Conservation (phyloP, 768 basidiomycete species). For the Sarcomyxa edulis region DNA sequence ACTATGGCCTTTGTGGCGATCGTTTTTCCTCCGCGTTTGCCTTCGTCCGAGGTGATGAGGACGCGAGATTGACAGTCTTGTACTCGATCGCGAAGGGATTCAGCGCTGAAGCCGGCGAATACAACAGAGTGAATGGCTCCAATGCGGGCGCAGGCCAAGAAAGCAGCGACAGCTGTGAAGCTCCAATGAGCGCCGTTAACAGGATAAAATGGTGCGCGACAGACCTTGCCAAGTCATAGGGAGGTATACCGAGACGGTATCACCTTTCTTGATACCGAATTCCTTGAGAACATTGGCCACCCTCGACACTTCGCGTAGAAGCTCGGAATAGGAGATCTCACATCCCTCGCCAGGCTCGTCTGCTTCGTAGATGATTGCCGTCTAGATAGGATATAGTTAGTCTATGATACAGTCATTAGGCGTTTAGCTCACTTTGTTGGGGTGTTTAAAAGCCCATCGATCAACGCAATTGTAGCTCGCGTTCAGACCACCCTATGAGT, state of each 20-base stretch:
- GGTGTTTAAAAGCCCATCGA: slow-evolving; percentile 89
- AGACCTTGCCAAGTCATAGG: slow-evolving; percentile 97
- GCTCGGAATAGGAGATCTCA: slow-evolving; percentile 75
- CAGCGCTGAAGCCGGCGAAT: slow-evolving; percentile 95
- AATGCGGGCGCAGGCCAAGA: slow-evolving; percentile 96
- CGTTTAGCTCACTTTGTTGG: slow-evolving; percentile 55
- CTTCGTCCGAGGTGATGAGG: slow-evolving; percentile 96
- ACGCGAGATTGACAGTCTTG: slow-evolving; percentile 86
- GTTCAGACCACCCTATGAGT: slow-evolving; percentile 82
- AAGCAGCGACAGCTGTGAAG: slow-evolving; percentile 91
- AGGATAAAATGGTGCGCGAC: no score
- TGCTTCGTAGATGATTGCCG: slow-evolving; percentile 97
- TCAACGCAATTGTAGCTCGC: slow-evolving; percentile 98
- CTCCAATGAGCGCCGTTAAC: no score
- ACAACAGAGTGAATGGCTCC: slow-evolving; percentile 97
- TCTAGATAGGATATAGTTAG: slow-evolving; percentile 37
- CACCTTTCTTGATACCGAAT: slow-evolving; percentile 91
- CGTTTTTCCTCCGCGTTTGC: slow-evolving; percentile 86
- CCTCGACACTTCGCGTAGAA: slow-evolving; percentile 84
- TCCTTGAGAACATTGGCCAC: slow-evolving; percentile 89
- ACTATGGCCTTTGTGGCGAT: slow-evolving; percentile 95
- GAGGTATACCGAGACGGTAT: slow-evolving; percentile 88
- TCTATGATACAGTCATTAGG: neutral
- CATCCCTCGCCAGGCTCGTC: slow-evolving; percentile 85
- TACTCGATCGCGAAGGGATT: slow-evolving; percentile 89